A percentile compares a stretch with the other conserved stretches of the same genome.
Conservation (phyloP, 768 basidiomycete species). For the Tulasnella calospora region DNA sequence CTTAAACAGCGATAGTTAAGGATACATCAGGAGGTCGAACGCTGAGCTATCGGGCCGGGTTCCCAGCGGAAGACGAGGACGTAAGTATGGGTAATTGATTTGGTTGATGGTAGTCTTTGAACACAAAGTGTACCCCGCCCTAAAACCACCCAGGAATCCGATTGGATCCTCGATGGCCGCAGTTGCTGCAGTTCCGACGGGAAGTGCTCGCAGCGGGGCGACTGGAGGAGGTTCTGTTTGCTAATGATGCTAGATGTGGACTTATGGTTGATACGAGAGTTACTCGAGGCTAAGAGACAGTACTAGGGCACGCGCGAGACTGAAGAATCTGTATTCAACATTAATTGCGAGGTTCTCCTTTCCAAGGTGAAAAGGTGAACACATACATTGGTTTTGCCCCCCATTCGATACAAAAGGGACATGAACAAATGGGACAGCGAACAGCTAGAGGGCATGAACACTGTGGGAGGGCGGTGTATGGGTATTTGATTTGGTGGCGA, state of each 20-base stretch:
- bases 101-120: not conserved
- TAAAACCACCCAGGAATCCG: slow-evolving; percentile 1
- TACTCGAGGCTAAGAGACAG: not conserved
- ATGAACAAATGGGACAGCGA: not conserved
- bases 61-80: not conserved
- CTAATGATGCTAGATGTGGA: not conserved
- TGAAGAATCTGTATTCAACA: not conserved
- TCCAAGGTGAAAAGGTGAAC: not conserved
- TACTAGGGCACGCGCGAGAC: not conserved
- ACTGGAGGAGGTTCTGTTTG: not conserved
- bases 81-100: slow-evolving; percentile 3
- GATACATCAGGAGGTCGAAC: not conserved
- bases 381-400: not conserved
- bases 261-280: not conserved
- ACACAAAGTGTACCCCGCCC: not conserved
- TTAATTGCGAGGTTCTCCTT: not conserved
- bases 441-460: not conserved
- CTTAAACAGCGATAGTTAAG: no score
- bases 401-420: not conserved
- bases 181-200: not conserved
- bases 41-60: not conserved
- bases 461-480: not conserved
- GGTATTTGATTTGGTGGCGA: slow-evolving; percentile 6
- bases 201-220: not conserved
- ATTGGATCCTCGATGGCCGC: not conserved